Evolutionary conservation across 179 eudicot genomes (phyloP).

Genomic region (Silene coronaria): DNA sequence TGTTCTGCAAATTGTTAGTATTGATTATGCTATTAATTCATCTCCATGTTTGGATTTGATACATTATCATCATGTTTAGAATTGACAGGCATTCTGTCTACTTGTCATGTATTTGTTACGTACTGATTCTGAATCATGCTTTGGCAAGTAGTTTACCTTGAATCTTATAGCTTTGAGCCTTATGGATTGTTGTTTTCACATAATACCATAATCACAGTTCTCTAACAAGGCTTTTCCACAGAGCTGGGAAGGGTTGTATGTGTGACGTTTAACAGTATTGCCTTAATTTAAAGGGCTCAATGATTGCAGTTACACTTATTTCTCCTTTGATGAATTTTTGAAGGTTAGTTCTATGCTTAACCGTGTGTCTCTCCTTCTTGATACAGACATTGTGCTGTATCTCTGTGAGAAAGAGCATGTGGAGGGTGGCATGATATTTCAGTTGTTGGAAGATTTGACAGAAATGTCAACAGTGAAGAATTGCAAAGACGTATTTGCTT

Average conservation of each 20-base stretch:
- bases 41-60: too few species aligned
- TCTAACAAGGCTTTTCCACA: not conserved
- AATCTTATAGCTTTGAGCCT: not conserved
- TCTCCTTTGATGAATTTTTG: not conserved
- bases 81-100: not conserved
- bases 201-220: not conserved
- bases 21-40: too few species aligned
- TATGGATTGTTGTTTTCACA: not conserved
- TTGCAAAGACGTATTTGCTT: conserved; percentile 90
- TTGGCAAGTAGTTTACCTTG: not conserved
- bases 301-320: not conserved
- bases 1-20: not conserved
- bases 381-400: conserved; percentile 79
- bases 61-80: not conserved
- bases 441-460: conserved; percentile 95
- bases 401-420: conserved; percentile 97
- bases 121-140: not conserved
- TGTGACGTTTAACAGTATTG: not conserved
- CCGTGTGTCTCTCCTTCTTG: conserved; percentile 1
- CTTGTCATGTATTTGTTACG: not conserved
- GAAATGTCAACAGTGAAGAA: conserved; percentile 99
- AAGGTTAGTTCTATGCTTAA: conserved; percentile 3
- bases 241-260: not conserved
- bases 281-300: not conserved
- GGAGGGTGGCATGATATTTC: conserved; percentile 99